Conservation (phyloP, 2,329 filamentous ascomycete species). For the Aspergillus transmontanensis region DNA sequence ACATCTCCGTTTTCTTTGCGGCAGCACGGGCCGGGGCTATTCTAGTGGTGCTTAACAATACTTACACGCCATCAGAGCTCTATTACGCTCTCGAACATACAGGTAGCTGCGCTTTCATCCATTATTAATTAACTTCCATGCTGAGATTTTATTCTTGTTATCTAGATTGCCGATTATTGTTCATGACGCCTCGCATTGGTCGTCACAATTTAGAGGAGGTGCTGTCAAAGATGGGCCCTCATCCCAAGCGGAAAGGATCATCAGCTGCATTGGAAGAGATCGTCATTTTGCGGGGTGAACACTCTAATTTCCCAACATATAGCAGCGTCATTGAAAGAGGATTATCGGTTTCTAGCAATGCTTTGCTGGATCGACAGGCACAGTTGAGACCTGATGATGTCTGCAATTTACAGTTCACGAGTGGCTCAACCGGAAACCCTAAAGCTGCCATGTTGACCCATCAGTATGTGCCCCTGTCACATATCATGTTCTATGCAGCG, state of each 20-base stretch:
- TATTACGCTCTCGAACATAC: conserved; percentile 72
- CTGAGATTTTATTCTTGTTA: background rate
- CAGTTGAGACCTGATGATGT: conserved; percentile 66
- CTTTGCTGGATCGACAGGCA: conserved; percentile 56
- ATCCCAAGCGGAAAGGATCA: conserved; percentile 32
- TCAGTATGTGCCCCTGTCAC: conserved; percentile 50
- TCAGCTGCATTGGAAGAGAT: conserved; percentile 51
- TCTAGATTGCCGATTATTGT: conserved; percentile 70
- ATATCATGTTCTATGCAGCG: background rate
- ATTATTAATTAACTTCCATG: background rate
- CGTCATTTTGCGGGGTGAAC: conserved; percentile 62
- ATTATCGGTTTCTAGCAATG: conserved; percentile 50
- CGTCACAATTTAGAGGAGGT: conserved; percentile 64
- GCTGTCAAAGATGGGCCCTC: conserved; percentile 54
- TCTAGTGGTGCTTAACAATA: conserved; percentile 79
- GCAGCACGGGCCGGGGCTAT: conserved; percentile 67
- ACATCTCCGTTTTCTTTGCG: conserved; percentile 71
- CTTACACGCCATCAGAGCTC: conserved; percentile 73
- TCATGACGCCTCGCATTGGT: conserved; percentile 71
- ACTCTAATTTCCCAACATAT: conserved; percentile 62
- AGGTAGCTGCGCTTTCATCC: conserved; percentile 46
- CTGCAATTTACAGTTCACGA: conserved; percentile 74
- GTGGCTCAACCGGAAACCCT: conserved; percentile 72
- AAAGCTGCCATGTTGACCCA: conserved; percentile 77
- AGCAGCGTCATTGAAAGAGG: conserved; percentile 59